Base-by-base conservation (phyloP, 768 basidiomycete genomes). In the Mycena vitilis region DNA sequence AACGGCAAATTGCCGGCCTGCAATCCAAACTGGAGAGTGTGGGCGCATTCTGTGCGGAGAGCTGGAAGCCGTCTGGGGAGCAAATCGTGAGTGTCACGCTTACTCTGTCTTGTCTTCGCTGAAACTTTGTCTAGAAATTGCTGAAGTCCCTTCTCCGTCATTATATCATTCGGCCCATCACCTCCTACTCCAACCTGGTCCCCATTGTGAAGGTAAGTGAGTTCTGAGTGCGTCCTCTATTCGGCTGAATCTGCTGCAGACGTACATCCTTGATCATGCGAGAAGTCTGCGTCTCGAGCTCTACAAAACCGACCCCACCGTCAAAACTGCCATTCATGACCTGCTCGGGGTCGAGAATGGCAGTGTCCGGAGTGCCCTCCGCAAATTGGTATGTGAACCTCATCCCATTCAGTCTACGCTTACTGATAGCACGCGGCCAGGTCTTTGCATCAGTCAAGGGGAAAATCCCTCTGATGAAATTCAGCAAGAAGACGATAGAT, bases 101-200 rank as follows among this genome's bases (percentile, higher is more conserved):
- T 37, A 20, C n/a, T n/a, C 34, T 37, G 10, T 22, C 3, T 1
- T 11, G 8, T 5, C 15, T 20, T 37, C 23, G 13, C 15, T 48
- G 2, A 22, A 11, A 18, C 0, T 6, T 16, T 20, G 0, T 10
- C 37, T 11, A 61, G 60, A 61, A 61, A 61, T 52, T 52, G 51
- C 51, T 61, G 0, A 61, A 61, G 15, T 42, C 51, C 2, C 60
- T 61, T 25, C 23, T 61, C 18, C 49, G 25, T 2, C 60, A 61
- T 22, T 61, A 13, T 20, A 52, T 61, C n/a, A 61, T 61, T 30
- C 60, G 60, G 22, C n/a, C n/a, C n/a, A n/a, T n/a, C n/a, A n/a
- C n/a, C n/a, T n/a, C n/a, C n/a, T n/a, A n/a, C n/a, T n/a, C n/a
- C n/a, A n/a, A n/a, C n/a, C n/a, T n/a, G n/a, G n/a, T n/a, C n/a